Conservation (phyloP, 1,284 basidiomycete genomes). For the Athelia psychrophila region DNA sequence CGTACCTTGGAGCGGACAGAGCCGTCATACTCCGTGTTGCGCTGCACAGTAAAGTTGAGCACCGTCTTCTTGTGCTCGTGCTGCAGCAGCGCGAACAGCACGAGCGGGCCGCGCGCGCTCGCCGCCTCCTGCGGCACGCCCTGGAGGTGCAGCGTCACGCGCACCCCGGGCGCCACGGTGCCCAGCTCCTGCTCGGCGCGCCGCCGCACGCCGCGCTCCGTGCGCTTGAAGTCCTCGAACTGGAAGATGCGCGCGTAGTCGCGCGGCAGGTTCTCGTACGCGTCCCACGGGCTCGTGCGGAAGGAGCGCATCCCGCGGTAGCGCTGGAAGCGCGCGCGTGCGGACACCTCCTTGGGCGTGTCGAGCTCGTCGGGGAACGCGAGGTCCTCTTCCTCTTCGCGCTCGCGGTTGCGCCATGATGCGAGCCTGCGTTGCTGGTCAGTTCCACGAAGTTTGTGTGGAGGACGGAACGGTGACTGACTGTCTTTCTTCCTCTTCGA, state of each 20-base stretch:
- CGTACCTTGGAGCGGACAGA: conserved; percentile 88
- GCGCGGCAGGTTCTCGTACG: conserved; percentile 92
- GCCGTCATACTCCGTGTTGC: conserved; percentile 93
- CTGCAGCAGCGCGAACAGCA: conserved; percentile 83
- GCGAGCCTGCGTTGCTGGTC: conserved; percentile 46
- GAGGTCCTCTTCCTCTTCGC: conserved; percentile 76
- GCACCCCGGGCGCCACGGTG: conserved; percentile 74
- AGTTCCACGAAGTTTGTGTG: conserved; percentile 3
- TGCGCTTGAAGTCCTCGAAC: conserved; percentile 93
- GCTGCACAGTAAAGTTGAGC: conserved; percentile 89
- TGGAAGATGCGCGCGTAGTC: conserved; percentile 97
- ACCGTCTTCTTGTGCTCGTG: conserved; percentile 98
- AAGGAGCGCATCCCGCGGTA: conserved; percentile 92
- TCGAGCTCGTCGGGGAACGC: conserved; percentile 98
- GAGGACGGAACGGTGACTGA: conserved; percentile 35
- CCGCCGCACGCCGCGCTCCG: conserved; percentile 72
- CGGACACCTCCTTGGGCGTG: conserved; percentile 87
- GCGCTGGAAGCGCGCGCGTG: conserved; percentile 86
- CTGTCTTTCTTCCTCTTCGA: conserved; percentile 84
- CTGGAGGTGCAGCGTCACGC: conserved; percentile 74
- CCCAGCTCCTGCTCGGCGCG: conserved; percentile 58
- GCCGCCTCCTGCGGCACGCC: conserved; percentile 64
- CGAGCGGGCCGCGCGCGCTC: conserved; percentile 47
- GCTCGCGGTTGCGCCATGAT: conserved; percentile 64
- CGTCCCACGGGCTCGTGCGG: conserved; percentile 96